Percentiles rank a stretch among this genome's conserved stretches.
These are phyloP conservation scores for Anastatica hierochuntica DNA, from an alignment of 345 rosid species.

Conservation along the genomic window DNA sequence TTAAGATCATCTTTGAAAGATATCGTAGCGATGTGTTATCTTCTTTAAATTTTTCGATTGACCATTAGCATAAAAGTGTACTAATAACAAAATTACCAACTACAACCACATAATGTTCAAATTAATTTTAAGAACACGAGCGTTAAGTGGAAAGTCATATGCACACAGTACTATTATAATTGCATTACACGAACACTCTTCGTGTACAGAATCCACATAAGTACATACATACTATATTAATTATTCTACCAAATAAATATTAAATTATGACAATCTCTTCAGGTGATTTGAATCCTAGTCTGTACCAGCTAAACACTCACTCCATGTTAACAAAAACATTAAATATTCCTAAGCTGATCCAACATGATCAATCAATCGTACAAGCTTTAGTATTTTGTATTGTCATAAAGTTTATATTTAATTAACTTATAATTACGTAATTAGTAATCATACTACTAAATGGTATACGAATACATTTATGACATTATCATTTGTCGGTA, in stretches of 20 bases:
- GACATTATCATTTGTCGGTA: constrained; percentile 27
- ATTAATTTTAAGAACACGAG: constrained; percentile 1
- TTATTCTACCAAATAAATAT: neutral
- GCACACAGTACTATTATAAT: constrained; percentile 20
- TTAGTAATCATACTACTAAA: neutral
- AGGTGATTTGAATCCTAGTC: constrained; percentile 27
- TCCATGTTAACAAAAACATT: constrained; percentile 17
- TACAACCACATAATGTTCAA: too few species aligned
- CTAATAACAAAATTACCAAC: neutral
- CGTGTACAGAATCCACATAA: constrained; percentile 18
- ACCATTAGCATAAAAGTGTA: neutral
- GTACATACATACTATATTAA: constrained; percentile 8
- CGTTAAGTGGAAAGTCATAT: constrained; percentile 6
- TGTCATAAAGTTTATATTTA: constrained; percentile 17
- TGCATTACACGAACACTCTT: constrained; percentile 11
- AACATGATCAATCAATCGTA: constrained; percentile 5
- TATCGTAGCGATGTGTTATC: too few species aligned
- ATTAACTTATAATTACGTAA: neutral
- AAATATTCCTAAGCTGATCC: constrained; percentile 18
- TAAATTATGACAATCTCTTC: constrained; percentile 13
- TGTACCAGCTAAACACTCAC: constrained; percentile 26
- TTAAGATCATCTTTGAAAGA: too few species aligned
- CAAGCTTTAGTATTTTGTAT: constrained; percentile 17
- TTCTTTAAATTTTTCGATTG: neutral
- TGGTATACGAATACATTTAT: neutral